These are phyloP conservation scores for Ligustrum vulgare DNA, from an alignment of 257 asterid species.

Conservation along the genomic window DNA sequence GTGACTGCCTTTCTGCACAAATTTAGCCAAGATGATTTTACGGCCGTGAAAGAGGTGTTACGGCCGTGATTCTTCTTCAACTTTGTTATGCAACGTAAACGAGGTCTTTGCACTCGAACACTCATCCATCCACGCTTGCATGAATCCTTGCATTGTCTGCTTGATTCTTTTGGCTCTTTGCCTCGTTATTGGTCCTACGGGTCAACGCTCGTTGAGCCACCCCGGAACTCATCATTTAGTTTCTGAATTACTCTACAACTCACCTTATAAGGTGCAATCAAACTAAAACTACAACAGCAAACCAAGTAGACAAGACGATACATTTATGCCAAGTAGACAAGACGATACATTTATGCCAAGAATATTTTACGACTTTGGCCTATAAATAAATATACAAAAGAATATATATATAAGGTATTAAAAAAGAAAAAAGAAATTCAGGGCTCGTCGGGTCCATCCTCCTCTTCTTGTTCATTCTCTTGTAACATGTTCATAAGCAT, in stretches of 20 bases:
- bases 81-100: no score
- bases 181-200: no score
- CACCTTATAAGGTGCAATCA: slow-evolving; percentile 2
- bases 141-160: no score
- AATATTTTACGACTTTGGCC: neutral
- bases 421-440: slow-evolving; percentile 20
- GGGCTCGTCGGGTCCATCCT: slow-evolving; percentile 41
- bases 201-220: no score
- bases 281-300: neutral
- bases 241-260: neutral
- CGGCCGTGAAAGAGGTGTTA: no score
- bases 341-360: neutral
- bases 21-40: no score
- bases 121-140: no score
- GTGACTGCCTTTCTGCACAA: no score
- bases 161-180: no score
- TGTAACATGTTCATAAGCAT: slow-evolving; percentile 94
- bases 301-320: neutral
- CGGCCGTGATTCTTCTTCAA: no score
- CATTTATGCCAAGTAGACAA: neutral
- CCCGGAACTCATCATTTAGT: no score
- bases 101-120: no score
- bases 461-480: slow-evolving; percentile 62
- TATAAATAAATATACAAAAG: slow-evolving; percentile 31
- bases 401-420: slow-evolving; percentile 25